Percentiles rank a stretch among this genome's conserved stretches.
Evolutionary conservation across 371 early-diverging fungal species (phyloP).

Genomic region (Haplosporangium sp.): DNA sequence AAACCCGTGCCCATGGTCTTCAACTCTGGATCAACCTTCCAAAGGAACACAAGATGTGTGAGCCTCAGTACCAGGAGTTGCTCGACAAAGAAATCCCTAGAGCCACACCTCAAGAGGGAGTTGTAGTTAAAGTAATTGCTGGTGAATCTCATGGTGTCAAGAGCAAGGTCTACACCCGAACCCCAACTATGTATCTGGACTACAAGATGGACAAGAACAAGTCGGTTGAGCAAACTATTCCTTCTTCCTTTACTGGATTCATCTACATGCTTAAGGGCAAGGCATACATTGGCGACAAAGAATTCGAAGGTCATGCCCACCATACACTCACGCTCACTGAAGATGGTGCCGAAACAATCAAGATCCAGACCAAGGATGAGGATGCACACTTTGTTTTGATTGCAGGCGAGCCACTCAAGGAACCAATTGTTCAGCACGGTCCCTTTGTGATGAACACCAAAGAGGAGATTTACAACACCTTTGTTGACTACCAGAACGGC

Average conservation of each 20-base stretch:
- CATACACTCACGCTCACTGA: conserved; percentile 65
- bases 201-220: conserved; percentile 12
- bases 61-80: conserved; percentile 70
- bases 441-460: conserved; percentile 75
- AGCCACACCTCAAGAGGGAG: conserved; percentile 61
- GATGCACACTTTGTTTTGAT: conserved; percentile 70
- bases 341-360: conserved; percentile 58
- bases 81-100: conserved; percentile 62
- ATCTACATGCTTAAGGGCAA: conserved; percentile 75
- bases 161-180: conserved; percentile 10
- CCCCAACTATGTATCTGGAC: conserved; percentile 1
- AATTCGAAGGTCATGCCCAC: conserved; percentile 58
- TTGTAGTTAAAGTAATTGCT: conserved; percentile 58
- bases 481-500: conserved; percentile 59
- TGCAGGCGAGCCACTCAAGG: conserved; percentile 67
- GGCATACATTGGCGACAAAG: conserved; percentile 62
- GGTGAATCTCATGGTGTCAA: background rate
- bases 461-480: conserved; percentile 64
- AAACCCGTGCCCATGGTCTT: background rate
- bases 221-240: conserved; percentile 1
- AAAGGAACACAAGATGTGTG: background rate
- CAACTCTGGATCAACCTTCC: background rate
- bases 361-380: conserved; percentile 62
- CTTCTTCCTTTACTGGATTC: conserved; percentile 4
- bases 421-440: conserved; percentile 65